Base-by-base conservation (phyloP, 208 protist genomes). In the Willaertia magna region DNA sequence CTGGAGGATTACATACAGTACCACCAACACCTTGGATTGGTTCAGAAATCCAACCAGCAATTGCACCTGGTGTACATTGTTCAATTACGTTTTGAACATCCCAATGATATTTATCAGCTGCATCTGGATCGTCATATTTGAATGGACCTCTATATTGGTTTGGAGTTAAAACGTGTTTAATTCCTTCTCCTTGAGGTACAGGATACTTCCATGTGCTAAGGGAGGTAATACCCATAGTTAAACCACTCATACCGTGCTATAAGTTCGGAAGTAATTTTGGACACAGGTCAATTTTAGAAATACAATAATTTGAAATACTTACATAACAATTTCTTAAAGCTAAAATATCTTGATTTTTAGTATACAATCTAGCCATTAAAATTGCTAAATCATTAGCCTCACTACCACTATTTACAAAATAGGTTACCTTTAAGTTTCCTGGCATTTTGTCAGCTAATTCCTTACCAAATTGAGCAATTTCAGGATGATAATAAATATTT, bases 311-410 rank as follows among this genome's bases (percentile, higher is more conserved):
- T n/a, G n/a, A n/a, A n/a, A n/a, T n/a, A n/a, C n/a, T n/a, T n/a
- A n/a, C n/a, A n/a, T 94, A 94, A 75, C 79, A 90, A 59, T 90
- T 87, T 7, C 88, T 79, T 20, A 94, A 88, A 42, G 79, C 85
- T 40, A 91, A 74, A 1, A 92, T 67, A 42, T 92, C 91, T 40
- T 47, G 51, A 67, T 87, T 82, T 22, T 83, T 48, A 42, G 89
- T 93, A 52, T 90, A 42, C 22, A 81, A 74, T 49, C 91, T 84
- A 2, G 92, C 92, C 79, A 95, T 78, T 14, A 89, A 84, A 22
- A 93, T 85, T 1, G 93, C 93, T 16, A 95, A 86, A 85, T 95
- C 93, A 87, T 95, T 95, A 30, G 93, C 93, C 84, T 95, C 93
- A 26, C 86, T 90, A 49, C 93, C 93, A 74, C 90, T 93, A 86